Evolutionary conservation across 2,329 filamentous ascomycete genomes (phyloP).

Genomic region (Apiospora arundinis): DNA sequence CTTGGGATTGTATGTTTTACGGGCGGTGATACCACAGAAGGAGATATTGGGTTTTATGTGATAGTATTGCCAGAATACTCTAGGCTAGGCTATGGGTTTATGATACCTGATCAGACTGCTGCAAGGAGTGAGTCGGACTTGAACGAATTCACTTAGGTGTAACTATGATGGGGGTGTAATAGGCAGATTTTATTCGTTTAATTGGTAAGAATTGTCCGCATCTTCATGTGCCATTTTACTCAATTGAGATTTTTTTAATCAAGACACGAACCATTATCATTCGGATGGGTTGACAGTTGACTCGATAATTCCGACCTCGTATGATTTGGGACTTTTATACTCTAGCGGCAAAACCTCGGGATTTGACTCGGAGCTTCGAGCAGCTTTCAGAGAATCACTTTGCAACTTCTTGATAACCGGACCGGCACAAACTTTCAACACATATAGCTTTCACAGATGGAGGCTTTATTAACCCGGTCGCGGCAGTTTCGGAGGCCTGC

Average conservation of each 20-base stretch:
- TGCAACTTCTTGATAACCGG: neutral
- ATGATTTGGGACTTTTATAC: neutral
- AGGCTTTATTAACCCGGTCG: slow-evolving; percentile 31
- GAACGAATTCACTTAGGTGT: neutral
- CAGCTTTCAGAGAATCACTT: slow-evolving; percentile 10
- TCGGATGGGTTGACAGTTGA: neutral
- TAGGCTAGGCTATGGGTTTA: neutral
- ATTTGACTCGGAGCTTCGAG: neutral
- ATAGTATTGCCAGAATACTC: neutral
- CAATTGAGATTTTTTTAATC: neutral
- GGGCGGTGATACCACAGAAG: neutral
- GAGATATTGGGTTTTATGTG: neutral
- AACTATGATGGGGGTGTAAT: neutral
- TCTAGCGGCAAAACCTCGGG: slow-evolving; percentile 12
- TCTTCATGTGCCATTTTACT: neutral
- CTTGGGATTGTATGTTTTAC: neutral
- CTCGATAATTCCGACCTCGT: neutral
- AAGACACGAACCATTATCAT: neutral
- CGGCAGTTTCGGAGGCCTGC: slow-evolving; percentile 32
- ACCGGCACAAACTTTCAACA: neutral
- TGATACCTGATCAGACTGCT: neutral
- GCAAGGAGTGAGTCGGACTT: neutral
- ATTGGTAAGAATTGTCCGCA: neutral
- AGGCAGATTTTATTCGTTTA: neutral
- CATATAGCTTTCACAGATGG: slow-evolving; percentile 31